phyloP scores from a whole-genome alignment of 139 green algal species.

The Nannochloris sp. region DNA sequence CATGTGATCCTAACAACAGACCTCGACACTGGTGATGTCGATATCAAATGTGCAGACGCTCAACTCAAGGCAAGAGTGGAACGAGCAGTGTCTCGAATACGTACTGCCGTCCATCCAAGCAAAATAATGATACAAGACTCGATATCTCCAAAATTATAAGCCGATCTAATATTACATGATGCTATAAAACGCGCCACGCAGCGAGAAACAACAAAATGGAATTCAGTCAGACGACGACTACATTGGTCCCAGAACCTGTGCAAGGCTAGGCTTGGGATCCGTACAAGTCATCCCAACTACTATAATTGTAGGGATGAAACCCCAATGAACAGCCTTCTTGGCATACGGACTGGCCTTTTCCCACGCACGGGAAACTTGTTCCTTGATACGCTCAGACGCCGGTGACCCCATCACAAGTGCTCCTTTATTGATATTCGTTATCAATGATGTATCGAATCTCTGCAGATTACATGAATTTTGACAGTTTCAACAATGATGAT shows the following conservation, averaged over 20 bases:
- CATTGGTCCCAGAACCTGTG: constrained; percentile 49
- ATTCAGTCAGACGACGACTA: constrained; percentile 7
- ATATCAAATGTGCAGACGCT: constrained; percentile 56
- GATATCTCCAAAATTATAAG: neutral
- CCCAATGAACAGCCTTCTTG: constrained; percentile 47
- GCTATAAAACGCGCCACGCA: neutral
- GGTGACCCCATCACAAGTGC: neutral
- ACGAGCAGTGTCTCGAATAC: constrained; percentile 44
- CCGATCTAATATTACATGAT: neutral
- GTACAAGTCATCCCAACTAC: constrained; percentile 46
- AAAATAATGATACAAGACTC: neutral
- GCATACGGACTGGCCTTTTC: neutral
- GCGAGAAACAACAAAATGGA: no score
- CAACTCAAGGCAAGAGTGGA: constrained; percentile 45
- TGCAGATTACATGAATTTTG: no score
- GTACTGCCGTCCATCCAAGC: constrained; percentile 35
- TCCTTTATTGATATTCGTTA: no score
- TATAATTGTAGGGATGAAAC: constrained; percentile 61
- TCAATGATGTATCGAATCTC: no score
- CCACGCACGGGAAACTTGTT: neutral
- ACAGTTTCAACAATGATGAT: no score
- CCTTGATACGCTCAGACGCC: neutral
- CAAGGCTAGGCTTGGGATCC: constrained; percentile 39
- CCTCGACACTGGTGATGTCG: constrained; percentile 17
- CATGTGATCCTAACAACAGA: constrained; percentile 34